These are phyloP conservation scores for Triticum dicoccoides DNA, from an alignment of 176 grass and related monocot species.

Conservation along the genomic window DNA sequence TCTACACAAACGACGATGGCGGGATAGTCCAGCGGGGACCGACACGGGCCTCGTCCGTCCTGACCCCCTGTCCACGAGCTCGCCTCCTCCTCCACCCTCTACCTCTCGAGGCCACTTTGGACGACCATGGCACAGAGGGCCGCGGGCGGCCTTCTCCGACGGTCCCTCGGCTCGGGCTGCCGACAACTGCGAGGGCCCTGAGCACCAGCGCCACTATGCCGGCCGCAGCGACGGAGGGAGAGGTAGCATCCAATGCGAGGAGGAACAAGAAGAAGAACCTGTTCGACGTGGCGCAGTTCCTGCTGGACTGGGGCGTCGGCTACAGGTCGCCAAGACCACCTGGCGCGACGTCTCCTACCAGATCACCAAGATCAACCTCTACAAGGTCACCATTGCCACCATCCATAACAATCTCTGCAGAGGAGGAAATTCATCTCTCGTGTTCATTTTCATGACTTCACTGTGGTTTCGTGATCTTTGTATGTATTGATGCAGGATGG, in stretches of 20 bases:
- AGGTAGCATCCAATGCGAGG: conserved; percentile 32
- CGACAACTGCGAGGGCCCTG: conserved; percentile 28
- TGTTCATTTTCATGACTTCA: background rate
- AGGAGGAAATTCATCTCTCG: background rate
- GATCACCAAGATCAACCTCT: no score
- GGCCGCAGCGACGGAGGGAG: background rate
- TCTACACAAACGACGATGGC: no score
- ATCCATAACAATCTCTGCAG: background rate
- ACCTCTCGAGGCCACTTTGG: background rate
- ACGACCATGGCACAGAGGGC: conserved; percentile 35
- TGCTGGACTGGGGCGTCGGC: conserved; percentile 76
- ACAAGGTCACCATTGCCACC: no score
- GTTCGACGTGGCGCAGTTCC: conserved; percentile 86
- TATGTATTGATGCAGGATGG: conserved; percentile 48
- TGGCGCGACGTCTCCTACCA: background rate
- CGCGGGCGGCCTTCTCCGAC: conserved; percentile 14
- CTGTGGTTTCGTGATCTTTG: background rate
- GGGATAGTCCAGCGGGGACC: no score
- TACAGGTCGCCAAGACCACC: conserved; percentile 84
- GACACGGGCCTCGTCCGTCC: no score
- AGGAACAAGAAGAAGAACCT: conserved; percentile 85
- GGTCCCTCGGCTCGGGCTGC: conserved; percentile 3
- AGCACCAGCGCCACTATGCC: conserved; percentile 8
- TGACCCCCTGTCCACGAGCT: background rate
- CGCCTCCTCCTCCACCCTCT: background rate